Evolutionary conservation across 305 asterid genomes (phyloP).

Genomic region (Rubia tinctorum): DNA sequence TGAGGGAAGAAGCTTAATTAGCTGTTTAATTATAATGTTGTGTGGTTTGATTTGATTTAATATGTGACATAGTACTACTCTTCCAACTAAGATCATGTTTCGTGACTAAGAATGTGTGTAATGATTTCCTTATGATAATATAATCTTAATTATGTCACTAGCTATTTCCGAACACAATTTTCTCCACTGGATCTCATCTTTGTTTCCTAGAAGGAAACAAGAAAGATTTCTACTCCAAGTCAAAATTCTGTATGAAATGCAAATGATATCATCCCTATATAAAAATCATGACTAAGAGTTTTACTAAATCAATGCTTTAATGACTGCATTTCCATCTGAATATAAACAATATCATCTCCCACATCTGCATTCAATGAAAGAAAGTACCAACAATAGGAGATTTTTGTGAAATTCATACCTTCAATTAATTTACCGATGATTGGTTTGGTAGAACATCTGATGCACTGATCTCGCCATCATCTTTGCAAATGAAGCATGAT

Average conservation of each 20-base stretch:
- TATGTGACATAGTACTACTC: background rate
- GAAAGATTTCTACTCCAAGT: no score
- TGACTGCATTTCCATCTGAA: no score
- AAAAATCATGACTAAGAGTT: no score
- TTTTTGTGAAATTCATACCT: background rate
- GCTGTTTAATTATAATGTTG: background rate
- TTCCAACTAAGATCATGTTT: background rate
- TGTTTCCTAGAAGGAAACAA: no score
- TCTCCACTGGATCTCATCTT: no score
- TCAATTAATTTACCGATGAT: background rate
- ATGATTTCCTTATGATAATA: background rate
- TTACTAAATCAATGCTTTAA: no score
- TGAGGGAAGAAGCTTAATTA: constrained; percentile 21
- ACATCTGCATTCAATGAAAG: no score
- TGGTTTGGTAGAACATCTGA: background rate
- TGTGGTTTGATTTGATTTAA: constrained; percentile 9
- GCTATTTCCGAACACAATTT: no score
- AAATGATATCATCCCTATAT: no score
- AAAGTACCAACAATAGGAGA: background rate
- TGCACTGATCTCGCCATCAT: background rate
- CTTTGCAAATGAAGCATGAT: background rate
- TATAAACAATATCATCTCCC: no score
- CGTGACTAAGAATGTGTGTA: background rate
- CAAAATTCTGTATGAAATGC: no score
- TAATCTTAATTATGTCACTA: background rate